Conservation (phyloP, 352 stramenopile genomes). For the Thraustochytrium sp. region DNA sequence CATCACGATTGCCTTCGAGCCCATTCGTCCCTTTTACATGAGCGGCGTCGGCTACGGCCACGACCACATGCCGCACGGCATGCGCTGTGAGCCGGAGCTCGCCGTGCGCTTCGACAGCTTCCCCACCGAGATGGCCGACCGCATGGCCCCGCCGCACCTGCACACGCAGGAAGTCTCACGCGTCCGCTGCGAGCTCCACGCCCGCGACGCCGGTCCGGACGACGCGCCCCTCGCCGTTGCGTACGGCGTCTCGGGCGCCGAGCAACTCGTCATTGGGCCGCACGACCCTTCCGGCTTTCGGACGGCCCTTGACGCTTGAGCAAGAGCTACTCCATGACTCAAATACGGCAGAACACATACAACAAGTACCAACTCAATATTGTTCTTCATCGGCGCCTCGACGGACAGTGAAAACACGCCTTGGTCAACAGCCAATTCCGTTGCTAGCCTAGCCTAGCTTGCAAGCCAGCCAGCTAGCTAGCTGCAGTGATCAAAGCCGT, state of each 20-base stretch:
- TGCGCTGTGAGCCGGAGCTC: not conserved
- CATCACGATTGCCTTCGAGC: not conserved
- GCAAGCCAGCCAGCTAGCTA: too few species aligned
- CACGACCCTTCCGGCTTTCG: conserved; percentile 1
- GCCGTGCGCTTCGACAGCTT: not conserved
- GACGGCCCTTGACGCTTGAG: not conserved
- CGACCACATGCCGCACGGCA: not conserved
- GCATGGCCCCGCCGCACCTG: not conserved
- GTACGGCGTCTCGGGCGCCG: not conserved
- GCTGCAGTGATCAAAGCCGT: too few species aligned
- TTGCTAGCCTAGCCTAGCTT: too few species aligned
- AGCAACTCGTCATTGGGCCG: conserved; percentile 26
- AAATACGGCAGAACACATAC: too few species aligned
- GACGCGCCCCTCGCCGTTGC: not conserved
- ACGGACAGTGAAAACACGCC: too few species aligned
- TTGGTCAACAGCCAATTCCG: too few species aligned
- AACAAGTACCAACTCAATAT: too few species aligned
- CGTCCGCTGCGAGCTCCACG: not conserved
- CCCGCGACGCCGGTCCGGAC: not conserved
- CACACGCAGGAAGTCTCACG: not conserved
- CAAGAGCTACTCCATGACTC: too few species aligned
- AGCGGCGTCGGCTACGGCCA: not conserved
- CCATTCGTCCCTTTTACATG: conserved; percentile 10
- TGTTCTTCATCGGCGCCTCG: too few species aligned
- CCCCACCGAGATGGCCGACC: not conserved